phyloP scores from a whole-genome alignment of 805 yeast species.

The Starmerella floris region DNA sequence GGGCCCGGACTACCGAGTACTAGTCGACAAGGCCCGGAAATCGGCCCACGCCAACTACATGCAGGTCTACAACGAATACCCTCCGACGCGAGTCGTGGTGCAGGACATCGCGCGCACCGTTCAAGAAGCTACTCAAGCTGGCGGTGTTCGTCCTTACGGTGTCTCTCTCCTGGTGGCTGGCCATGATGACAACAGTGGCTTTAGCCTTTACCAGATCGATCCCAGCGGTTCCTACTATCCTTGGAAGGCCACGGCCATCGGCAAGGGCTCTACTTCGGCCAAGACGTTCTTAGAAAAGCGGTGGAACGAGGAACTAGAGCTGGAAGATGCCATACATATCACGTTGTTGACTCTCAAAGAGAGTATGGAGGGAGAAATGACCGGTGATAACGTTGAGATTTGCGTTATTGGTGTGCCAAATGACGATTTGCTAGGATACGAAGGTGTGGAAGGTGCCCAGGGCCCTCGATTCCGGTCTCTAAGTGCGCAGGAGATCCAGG shows the following conservation, averaged over 20 bases:
- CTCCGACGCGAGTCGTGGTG: slow-evolving; percentile 87
- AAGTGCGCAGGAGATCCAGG: slow-evolving; percentile 84
- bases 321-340: slow-evolving; percentile 96
- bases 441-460: slow-evolving; percentile 57
- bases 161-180: slow-evolving; percentile 92
- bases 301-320: slow-evolving; percentile 93
- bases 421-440: slow-evolving; percentile 67
- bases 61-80: slow-evolving; percentile 89
- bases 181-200: slow-evolving; percentile 63
- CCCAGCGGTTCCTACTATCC: slow-evolving; percentile 97
- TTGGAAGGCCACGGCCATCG: slow-evolving; percentile 99
- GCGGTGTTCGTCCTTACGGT: slow-evolving; percentile 98
- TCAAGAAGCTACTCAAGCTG: slow-evolving; percentile 98
- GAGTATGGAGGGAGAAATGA: slow-evolving; percentile 94
- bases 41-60: slow-evolving; percentile 86
- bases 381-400: slow-evolving; percentile 90
- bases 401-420: slow-evolving; percentile 75
- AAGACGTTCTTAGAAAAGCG: slow-evolving; percentile 94
- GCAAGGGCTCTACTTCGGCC: slow-evolving; percentile 91
- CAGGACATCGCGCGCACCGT: slow-evolving; percentile 90
- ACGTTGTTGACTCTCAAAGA: slow-evolving; percentile 89
- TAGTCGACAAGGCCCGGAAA: slow-evolving; percentile 86
- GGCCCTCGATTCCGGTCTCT: slow-evolving; percentile 88
- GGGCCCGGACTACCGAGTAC: slow-evolving; percentile 97
- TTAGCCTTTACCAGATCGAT: slow-evolving; percentile 87